These are phyloP conservation scores for Byssothecium circinans DNA, from an alignment of 2,329 filamentous ascomycete genomes.

Conservation along the genomic window DNA sequence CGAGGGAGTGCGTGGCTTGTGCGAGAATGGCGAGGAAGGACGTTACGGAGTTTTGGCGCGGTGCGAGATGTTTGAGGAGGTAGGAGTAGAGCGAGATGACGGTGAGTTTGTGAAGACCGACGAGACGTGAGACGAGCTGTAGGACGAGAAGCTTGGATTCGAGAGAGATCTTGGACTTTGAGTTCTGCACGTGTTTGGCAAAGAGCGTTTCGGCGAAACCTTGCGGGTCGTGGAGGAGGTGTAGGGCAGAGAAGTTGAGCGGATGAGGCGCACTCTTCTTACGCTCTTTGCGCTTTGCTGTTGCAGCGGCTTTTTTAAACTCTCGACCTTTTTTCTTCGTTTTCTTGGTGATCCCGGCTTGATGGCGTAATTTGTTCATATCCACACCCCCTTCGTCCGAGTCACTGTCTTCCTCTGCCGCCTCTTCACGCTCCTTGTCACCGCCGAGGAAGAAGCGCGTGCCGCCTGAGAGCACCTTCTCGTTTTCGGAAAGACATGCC, in stretches of 20 bases:
- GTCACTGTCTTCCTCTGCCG: slow-evolving; percentile 79
- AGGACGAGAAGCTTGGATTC: slow-evolving; percentile 89
- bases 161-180: slow-evolving; percentile 79
- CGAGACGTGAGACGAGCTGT: slow-evolving; percentile 85
- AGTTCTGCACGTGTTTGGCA: slow-evolving; percentile 84
- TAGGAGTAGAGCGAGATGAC: slow-evolving; percentile 92
- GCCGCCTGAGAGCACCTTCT: slow-evolving; percentile 86
- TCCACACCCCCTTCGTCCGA: slow-evolving; percentile 73
- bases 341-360: slow-evolving; percentile 94
- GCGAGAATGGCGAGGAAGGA: slow-evolving; percentile 90
- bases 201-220: slow-evolving; percentile 90
- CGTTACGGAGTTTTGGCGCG: slow-evolving; percentile 85
- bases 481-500: slow-evolving; percentile 82
- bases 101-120: slow-evolving; percentile 90
- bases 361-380: slow-evolving; percentile 79
- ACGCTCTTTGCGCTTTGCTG: slow-evolving; percentile 75
- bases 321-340: slow-evolving; percentile 81
- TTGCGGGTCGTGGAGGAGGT: slow-evolving; percentile 91
- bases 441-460: slow-evolving; percentile 94
- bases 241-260: slow-evolving; percentile 94
- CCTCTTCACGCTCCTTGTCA: slow-evolving; percentile 92
- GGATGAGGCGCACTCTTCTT: slow-evolving; percentile 87
- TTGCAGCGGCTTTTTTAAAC: slow-evolving; percentile 78
- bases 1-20: slow-evolving; percentile 85
- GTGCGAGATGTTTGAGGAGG: slow-evolving; percentile 87